A percentile compares a stretch with the other conserved stretches of the same genome.
These are phyloP conservation scores for Fusarium hainanense DNA, from an alignment of 2,329 filamentous ascomycete genomes.

Conservation along the genomic window DNA sequence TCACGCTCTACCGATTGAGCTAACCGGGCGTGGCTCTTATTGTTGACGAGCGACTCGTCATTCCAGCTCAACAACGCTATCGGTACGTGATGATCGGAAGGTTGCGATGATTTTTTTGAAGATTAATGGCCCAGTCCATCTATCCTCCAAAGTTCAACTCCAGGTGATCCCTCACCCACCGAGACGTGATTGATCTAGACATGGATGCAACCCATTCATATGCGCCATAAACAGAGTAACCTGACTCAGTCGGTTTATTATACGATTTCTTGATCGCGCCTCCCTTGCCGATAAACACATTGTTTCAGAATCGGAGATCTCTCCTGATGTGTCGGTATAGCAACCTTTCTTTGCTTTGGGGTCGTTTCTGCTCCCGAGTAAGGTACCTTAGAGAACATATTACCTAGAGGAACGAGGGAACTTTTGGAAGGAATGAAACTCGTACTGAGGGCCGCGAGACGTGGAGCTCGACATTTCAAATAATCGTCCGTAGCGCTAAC, in stretches of 20 bases:
- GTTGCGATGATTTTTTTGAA: neutral
- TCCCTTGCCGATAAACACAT: neutral
- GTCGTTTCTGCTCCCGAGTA: neutral
- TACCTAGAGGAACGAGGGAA: neutral
- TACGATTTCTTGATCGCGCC: neutral
- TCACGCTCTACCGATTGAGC: constrained; percentile 69
- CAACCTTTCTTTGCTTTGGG: neutral
- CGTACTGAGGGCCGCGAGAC: neutral
- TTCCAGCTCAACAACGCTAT: no score
- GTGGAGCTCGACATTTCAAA: neutral
- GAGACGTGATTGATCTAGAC: neutral
- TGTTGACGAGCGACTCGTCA: neutral
- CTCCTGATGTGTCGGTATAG: neutral
- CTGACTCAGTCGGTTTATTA: neutral
- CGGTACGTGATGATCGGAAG: neutral
- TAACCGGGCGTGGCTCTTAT: constrained; percentile 50
- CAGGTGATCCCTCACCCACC: neutral
- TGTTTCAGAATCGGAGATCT: neutral
- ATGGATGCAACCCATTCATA: neutral
- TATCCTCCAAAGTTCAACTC: neutral
- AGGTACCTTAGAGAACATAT: neutral
- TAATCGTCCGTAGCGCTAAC: no score
- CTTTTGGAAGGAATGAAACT: no score
- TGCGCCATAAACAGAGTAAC: neutral
- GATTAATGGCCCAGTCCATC: neutral